Conservation (phyloP, 2,329 filamentous ascomycete genomes). For the Samsoniella hepiali region DNA sequence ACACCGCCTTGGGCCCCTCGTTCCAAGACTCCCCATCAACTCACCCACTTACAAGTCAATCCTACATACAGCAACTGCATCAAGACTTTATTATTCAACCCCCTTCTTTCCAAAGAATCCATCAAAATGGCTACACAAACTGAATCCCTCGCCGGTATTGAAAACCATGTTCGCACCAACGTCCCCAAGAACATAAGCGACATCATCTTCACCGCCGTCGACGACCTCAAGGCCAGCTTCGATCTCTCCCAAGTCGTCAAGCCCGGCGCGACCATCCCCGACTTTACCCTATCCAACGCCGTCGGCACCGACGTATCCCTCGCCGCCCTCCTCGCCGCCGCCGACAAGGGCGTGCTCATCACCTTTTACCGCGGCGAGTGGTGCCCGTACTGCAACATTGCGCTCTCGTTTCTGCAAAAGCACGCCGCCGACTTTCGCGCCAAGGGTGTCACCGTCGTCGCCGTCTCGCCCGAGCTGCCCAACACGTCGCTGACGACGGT, state of each 20-base stretch:
- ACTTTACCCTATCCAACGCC: constrained; percentile 35
- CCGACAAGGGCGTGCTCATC: constrained; percentile 34
- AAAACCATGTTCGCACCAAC: constrained; percentile 15
- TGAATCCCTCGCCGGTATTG: constrained; percentile 9
- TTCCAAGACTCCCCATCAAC: not conserved
- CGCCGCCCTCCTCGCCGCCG: constrained; percentile 27
- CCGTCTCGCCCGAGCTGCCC: constrained; percentile 41
- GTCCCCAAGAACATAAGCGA: constrained; percentile 6
- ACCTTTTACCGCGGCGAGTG: constrained; percentile 47
- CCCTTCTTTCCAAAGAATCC: not conserved
- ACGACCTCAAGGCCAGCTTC: constrained; percentile 22
- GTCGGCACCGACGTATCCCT: constrained; percentile 32
- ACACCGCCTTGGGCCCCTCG: not conserved
- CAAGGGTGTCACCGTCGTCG: constrained; percentile 39
- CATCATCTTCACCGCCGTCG: constrained; percentile 16
- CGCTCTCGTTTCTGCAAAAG: constrained; percentile 34
- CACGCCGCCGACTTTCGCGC: constrained; percentile 34
- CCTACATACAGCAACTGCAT: not conserved
- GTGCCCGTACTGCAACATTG: constrained; percentile 46
- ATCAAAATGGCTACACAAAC: constrained; percentile 16
- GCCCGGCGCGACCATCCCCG: constrained; percentile 32
- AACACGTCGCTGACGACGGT: constrained; percentile 34
- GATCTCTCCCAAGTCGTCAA: constrained; percentile 30
- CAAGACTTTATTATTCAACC: not conserved
- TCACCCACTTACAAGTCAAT: not conserved